Conservation (phyloP, 192 early-diverging fungal species). For the Backusella liffmaniae region DNA sequence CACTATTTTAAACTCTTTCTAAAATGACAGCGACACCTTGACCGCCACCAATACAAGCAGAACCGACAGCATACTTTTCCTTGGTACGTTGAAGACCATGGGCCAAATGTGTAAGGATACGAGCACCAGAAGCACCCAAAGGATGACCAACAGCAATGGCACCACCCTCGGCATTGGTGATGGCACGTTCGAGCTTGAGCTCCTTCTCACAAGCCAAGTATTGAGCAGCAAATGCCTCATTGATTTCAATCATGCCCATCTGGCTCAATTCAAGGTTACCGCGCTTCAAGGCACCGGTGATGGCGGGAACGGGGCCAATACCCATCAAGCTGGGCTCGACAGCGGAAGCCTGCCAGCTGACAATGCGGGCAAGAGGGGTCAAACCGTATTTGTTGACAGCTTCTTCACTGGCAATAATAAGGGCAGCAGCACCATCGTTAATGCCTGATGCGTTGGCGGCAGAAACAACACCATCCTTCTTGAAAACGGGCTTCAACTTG, state of each 20-base stretch:
- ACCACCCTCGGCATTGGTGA: slow-evolving; percentile 88
- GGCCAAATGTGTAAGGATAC: slow-evolving; percentile 86
- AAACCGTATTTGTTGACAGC: slow-evolving; percentile 79
- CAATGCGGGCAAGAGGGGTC: slow-evolving; percentile 82
- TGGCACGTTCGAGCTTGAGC: slow-evolving; percentile 75
- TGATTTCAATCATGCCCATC: slow-evolving; percentile 93
- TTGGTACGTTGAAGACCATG: slow-evolving; percentile 81
- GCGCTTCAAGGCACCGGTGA: slow-evolving; percentile 78
- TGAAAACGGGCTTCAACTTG: slow-evolving; percentile 86
- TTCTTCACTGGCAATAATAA: slow-evolving; percentile 84
- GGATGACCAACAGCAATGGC: slow-evolving; percentile 95
- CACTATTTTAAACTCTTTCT: slow-evolving; percentile 29
- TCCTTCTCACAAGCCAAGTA: slow-evolving; percentile 88
- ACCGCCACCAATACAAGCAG: slow-evolving; percentile 97
- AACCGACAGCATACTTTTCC: slow-evolving; percentile 86
- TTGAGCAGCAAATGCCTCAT: slow-evolving; percentile 98
- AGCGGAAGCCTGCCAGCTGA: slow-evolving; percentile 81
- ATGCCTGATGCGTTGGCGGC: slow-evolving; percentile 97
- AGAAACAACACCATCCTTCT: slow-evolving; percentile 86
- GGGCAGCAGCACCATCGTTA: slow-evolving; percentile 87
- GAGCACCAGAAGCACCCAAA: slow-evolving; percentile 92
- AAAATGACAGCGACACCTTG: slow-evolving; percentile 44
- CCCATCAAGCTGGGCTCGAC: slow-evolving; percentile 96
- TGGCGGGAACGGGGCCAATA: slow-evolving; percentile 94
- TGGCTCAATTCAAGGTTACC: slow-evolving; percentile 76